Percentiles rank a stretch among this genome's conserved stretches.
Evolutionary conservation across 148 eudicot genomes (phyloP).

Genomic region (Rhododendron ovatum): DNA sequence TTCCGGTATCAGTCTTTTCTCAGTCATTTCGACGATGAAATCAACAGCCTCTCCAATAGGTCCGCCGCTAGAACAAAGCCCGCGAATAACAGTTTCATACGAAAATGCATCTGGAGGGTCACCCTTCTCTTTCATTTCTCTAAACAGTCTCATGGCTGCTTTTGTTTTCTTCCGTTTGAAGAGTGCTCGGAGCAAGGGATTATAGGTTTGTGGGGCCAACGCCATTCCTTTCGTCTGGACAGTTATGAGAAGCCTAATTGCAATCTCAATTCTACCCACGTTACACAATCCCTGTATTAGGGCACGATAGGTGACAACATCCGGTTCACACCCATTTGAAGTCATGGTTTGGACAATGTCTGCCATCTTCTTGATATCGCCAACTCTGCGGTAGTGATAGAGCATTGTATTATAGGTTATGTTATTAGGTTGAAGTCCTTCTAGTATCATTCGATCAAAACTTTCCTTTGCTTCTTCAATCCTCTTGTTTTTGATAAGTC

Average conservation of each 20-base stretch:
- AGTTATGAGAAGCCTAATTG: constrained; percentile 65
- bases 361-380: neutral
- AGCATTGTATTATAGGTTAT: neutral
- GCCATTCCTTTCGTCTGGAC: constrained; percentile 81
- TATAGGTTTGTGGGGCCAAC: constrained; percentile 72
- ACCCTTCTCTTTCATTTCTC: constrained; percentile 80
- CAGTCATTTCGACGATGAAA: constrained; percentile 68
- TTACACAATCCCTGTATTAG: constrained; percentile 78
- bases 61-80: constrained; percentile 88
- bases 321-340: constrained; percentile 84
- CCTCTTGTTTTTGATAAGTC: neutral
- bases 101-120: constrained; percentile 74
- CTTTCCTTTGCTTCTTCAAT: constrained; percentile 71
- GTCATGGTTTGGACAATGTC: neutral
- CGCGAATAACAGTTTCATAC: constrained; percentile 67
- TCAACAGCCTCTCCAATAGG: constrained; percentile 87
- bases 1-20: constrained; percentile 64
- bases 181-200: constrained; percentile 72
- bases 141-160: constrained; percentile 71
- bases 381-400: neutral
- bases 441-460: constrained; percentile 92
- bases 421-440: constrained; percentile 75
- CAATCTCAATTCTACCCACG: constrained; percentile 72
- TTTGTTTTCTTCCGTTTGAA: constrained; percentile 50
- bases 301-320: constrained; percentile 83